Percentiles rank a stretch among this genome's conserved stretches.
Evolutionary conservation across 2,329 filamentous ascomycete species (phyloP).

Genomic region (Stemphylium lycopersici): DNA sequence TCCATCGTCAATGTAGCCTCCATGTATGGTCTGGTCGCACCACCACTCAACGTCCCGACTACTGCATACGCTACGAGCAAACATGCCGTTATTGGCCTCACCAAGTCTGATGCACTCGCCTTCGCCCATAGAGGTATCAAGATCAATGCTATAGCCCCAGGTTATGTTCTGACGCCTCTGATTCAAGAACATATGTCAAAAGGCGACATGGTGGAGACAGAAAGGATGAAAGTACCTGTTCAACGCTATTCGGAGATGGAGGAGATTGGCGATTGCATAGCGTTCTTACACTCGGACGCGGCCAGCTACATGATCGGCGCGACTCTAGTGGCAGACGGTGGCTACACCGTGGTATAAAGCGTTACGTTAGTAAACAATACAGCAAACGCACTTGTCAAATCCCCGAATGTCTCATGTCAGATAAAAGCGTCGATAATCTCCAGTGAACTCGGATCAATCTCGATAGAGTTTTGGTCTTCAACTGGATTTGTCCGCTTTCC

Average conservation of each 20-base stretch:
- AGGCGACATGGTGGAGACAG: conserved; percentile 43
- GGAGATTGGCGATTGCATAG: conserved; percentile 73
- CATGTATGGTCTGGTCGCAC: conserved; percentile 58
- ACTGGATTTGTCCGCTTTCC: background rate
- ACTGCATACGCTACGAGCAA: conserved; percentile 61
- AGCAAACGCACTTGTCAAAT: background rate
- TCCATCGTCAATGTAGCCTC: conserved; percentile 62
- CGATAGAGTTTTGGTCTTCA: background rate
- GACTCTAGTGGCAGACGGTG: conserved; percentile 70
- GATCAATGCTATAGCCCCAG: conserved; percentile 67
- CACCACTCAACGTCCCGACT: conserved; percentile 43
- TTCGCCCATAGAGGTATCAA: conserved; percentile 61
- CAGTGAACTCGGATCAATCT: background rate
- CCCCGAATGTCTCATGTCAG: background rate
- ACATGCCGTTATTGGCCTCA: conserved; percentile 62
- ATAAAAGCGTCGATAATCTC: background rate
- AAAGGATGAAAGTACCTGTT: conserved; percentile 52
- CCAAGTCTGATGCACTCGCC: conserved; percentile 59
- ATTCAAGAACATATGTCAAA: conserved; percentile 30
- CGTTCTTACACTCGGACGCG: conserved; percentile 74
- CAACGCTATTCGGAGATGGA: conserved; percentile 60
- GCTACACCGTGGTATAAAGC: conserved; percentile 30
- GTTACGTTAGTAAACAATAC: background rate
- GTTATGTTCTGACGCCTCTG: conserved; percentile 55
- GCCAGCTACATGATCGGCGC: conserved; percentile 73